Percentiles rank a stretch among this genome's conserved stretches.
phyloP scores from a whole-genome alignment of 2,329 filamentous ascomycete species.

The Sporothrix inflata region DNA sequence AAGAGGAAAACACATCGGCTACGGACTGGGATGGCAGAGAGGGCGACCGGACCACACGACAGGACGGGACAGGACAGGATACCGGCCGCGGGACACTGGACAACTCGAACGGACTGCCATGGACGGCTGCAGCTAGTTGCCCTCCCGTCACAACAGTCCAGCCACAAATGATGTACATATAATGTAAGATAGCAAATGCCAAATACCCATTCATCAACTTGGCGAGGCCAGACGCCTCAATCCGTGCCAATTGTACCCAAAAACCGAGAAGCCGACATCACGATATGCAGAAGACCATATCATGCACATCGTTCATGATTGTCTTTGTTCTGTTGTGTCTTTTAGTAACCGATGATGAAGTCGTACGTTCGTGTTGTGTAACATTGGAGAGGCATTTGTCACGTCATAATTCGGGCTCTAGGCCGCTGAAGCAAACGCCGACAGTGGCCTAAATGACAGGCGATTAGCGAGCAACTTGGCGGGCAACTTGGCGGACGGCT shows the following conservation, averaged over 20 bases:
- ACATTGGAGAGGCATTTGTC: too few species aligned
- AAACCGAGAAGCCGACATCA: not conserved
- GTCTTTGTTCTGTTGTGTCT: not conserved
- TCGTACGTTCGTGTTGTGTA: too few species aligned
- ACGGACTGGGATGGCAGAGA: not conserved
- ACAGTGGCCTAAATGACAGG: not conserved
- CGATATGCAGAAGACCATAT: not conserved
- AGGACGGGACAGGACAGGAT: too few species aligned
- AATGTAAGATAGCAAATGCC: slow-evolving; percentile 26
- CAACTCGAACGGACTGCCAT: not conserved
- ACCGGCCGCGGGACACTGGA: not conserved
- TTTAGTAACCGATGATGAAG: too few species aligned
- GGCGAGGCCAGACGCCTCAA: not conserved
- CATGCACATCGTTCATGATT: not conserved
- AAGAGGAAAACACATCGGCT: not conserved
- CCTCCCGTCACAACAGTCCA: not conserved
- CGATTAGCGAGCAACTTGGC: not conserved
- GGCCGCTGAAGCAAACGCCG: not conserved
- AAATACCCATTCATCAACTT: slow-evolving; percentile 21
- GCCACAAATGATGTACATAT: slow-evolving; percentile 16
- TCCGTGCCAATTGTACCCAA: not conserved
- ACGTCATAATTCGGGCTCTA: too few species aligned
- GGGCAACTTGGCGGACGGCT: not conserved
- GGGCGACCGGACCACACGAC: too few species aligned
- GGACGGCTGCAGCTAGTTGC: not conserved